Evolutionary conservation across 75 land plant genomes (phyloP).

Genomic region (Gnetum montanum): DNA sequence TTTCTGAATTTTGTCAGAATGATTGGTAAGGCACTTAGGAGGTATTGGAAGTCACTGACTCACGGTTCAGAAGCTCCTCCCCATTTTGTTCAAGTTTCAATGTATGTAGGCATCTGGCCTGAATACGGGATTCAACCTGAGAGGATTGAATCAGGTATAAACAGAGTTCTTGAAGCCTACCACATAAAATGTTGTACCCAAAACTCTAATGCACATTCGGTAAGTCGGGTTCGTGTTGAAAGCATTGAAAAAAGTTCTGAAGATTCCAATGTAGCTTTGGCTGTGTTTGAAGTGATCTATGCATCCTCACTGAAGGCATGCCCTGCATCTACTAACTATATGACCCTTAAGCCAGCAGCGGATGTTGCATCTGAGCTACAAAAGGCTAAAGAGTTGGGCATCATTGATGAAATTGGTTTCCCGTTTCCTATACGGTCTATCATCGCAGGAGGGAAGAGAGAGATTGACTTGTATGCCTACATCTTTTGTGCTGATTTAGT

Average conservation of each 20-base stretch:
- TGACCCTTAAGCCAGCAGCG: constrained; percentile 85
- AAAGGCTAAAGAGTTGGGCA: constrained; percentile 34
- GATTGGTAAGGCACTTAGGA: constrained; percentile 23
- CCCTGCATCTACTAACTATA: constrained; percentile 34
- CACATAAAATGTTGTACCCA: constrained; percentile 41
- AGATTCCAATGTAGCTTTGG: constrained; percentile 50
- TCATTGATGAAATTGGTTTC: constrained; percentile 55
- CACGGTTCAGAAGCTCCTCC: constrained; percentile 94
- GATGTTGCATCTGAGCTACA: constrained; percentile 81
- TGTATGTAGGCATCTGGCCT: constrained; percentile 73
- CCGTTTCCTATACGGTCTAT: constrained; percentile 83
- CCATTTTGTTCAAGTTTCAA: constrained; percentile 85
- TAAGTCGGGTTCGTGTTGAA: constrained; percentile 78
- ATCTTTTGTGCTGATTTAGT: constrained; percentile 83
- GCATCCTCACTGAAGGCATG: constrained; percentile 51
- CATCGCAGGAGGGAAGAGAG: constrained; percentile 90
- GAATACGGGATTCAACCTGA: constrained; percentile 96
- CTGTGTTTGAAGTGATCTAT: constrained; percentile 89
- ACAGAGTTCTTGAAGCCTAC: constrained; percentile 47
- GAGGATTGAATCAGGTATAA: constrained; percentile 82
- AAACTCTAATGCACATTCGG: constrained; percentile 18
- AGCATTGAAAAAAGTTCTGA: constrained; percentile 87
- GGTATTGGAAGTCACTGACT: constrained; percentile 77
- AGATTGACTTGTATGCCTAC: constrained; percentile 93
- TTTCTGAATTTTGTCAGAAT: constrained; percentile 15